These are phyloP conservation scores for Penicillium fimorum DNA, from an alignment of 495 filamentous ascomycete genomes.

Conservation along the genomic window DNA sequence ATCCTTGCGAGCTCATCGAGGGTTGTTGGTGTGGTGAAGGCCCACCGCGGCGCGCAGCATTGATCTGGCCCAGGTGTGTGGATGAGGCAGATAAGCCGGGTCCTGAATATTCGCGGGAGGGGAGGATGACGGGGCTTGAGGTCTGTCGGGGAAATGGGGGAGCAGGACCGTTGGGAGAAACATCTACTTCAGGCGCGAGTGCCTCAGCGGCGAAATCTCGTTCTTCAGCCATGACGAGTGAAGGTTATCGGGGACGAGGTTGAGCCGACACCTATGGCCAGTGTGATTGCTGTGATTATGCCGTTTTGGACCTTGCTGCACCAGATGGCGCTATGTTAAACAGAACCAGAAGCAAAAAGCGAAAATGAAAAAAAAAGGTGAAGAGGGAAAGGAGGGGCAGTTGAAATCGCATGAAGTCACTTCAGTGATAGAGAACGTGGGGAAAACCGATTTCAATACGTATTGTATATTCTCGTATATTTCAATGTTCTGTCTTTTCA, in stretches of 20 bases:
- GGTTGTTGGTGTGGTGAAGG: conserved; percentile 48
- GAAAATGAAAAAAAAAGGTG: conserved; percentile 1
- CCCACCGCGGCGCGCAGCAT: conserved; percentile 64
- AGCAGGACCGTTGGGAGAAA: conserved; percentile 13
- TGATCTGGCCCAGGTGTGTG: conserved; percentile 76
- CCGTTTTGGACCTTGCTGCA: conserved; percentile 22
- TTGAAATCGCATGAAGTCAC: conserved; percentile 12
- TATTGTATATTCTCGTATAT: not conserved
- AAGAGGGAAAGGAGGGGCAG: conserved; percentile 11
- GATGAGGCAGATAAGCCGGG: conserved; percentile 68
- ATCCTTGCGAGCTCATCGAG: conserved; percentile 55
- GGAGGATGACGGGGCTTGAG: conserved; percentile 31
- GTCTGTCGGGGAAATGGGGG: conserved; percentile 9
- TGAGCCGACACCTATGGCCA: conserved; percentile 27
- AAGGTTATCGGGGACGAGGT: conserved; percentile 15
- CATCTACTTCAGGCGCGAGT: conserved; percentile 29
- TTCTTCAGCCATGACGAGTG: conserved; percentile 15
- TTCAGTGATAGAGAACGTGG: conserved; percentile 13
- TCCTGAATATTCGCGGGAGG: conserved; percentile 30
- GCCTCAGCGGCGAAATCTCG: conserved; percentile 20
- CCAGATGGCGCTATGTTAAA: conserved; percentile 14
- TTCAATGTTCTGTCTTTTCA: not conserved
- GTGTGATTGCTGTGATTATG: conserved; percentile 25
- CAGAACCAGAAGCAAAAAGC: not conserved
- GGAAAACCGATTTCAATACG: not conserved